These are phyloP conservation scores for Senecio squalidus DNA, from an alignment of 140 eudicot genomes.

Conservation along the genomic window DNA sequence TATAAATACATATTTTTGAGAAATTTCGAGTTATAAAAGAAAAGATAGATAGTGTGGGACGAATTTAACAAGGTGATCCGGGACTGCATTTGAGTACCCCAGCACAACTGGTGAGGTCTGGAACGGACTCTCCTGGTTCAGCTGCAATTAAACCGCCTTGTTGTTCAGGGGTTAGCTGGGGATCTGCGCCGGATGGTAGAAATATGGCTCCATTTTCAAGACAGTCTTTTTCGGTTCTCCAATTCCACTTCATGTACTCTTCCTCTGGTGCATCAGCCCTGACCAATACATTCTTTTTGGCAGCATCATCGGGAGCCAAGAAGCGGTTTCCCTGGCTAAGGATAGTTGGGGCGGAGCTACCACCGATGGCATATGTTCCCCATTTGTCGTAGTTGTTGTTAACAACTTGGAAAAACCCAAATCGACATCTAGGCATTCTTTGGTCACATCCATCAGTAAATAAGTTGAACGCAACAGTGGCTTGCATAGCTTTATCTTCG, in stretches of 20 bases:
- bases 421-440: constrained; percentile 91
- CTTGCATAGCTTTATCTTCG: constrained; percentile 60
- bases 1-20: too few species aligned
- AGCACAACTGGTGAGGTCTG: constrained; percentile 40
- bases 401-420: constrained; percentile 40
- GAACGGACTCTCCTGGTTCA: constrained; percentile 34
- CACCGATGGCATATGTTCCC: constrained; percentile 12
- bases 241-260: constrained; percentile 48
- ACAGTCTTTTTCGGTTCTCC: constrained; percentile 51
- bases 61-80: constrained; percentile 37
- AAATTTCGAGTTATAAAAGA: too few species aligned
- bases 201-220: constrained; percentile 56
- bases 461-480: constrained; percentile 66
- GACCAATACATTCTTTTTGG: background rate
- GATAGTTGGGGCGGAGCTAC: constrained; percentile 11
- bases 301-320: background rate
- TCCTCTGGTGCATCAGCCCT: constrained; percentile 1
- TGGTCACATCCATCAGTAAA: constrained; percentile 63
- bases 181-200: constrained; percentile 32
- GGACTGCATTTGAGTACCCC: constrained; percentile 43
- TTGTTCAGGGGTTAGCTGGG: background rate
- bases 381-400: constrained; percentile 11
- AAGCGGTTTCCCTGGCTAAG: constrained; percentile 14
- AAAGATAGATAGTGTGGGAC: too few species aligned
- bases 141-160: constrained; percentile 22